Conservation (phyloP, 2,329 filamentous ascomycete species). For the Xylariaceae sp. region DNA sequence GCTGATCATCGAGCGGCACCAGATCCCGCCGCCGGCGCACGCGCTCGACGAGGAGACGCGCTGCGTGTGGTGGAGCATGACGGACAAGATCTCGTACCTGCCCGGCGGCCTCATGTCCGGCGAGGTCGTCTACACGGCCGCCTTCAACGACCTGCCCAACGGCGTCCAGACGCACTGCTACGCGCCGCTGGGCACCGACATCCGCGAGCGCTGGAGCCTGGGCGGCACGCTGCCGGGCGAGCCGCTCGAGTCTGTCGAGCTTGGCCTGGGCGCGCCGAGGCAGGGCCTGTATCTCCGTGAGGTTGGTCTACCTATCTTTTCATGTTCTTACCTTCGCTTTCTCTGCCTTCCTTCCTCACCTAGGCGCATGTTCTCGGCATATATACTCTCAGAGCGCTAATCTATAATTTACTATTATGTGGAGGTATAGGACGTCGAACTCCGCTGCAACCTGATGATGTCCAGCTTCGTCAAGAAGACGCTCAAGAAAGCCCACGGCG, state of each 20-base stretch:
- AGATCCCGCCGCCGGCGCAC: conserved; percentile 69
- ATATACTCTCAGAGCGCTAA: neutral
- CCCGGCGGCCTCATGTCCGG: conserved; percentile 29
- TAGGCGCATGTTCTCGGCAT: too few relatives aligned
- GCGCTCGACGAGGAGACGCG: conserved; percentile 73
- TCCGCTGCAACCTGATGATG: conserved; percentile 80
- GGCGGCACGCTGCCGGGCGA: conserved; percentile 76
- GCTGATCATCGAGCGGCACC: conserved; percentile 73
- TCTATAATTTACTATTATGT: neutral
- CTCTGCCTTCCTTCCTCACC: too few relatives aligned
- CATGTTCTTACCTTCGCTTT: neutral
- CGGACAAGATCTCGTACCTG: conserved; percentile 68
- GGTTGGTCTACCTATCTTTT: conserved; percentile 26
- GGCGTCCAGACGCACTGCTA: conserved; percentile 85
- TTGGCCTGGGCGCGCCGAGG: conserved; percentile 68
- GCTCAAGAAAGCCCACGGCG: conserved; percentile 74
- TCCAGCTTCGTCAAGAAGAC: conserved; percentile 81
- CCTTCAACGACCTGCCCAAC: conserved; percentile 75
- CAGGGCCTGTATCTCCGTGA: conserved; percentile 82
- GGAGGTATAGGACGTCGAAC: conserved; percentile 67
- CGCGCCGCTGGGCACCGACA: conserved; percentile 80
- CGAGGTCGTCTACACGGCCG: conserved; percentile 78
- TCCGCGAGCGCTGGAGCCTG: conserved; percentile 78
- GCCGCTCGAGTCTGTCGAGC: conserved; percentile 66
- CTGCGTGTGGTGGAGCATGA: conserved; percentile 79